A percentile compares a stretch with the other conserved stretches of the same genome.
Conservation (phyloP, 2,329 filamentous ascomycete genomes). For the Talaromyces rugulosus region DNA sequence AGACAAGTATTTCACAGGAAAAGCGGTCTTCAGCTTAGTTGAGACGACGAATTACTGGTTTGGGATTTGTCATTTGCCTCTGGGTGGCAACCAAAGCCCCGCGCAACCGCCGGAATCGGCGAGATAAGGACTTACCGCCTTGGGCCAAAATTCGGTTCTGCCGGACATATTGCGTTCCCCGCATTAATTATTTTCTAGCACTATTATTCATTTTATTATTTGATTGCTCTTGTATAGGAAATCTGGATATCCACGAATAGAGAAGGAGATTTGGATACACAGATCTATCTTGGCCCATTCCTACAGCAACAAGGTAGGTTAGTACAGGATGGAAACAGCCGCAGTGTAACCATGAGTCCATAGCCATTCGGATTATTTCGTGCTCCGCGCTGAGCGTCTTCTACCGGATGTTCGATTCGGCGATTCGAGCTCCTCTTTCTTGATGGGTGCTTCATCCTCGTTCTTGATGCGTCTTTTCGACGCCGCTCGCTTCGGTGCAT, state of each 20-base stretch:
- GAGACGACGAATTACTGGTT: neutral
- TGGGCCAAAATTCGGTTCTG: constrained; percentile 5
- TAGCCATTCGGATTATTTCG: constrained; percentile 16
- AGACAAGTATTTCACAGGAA: neutral
- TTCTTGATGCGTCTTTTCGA: constrained; percentile 22
- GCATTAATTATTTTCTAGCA: neutral
- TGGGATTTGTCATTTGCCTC: neutral
- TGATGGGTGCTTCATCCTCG: constrained; percentile 17
- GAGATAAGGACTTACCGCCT: constrained; percentile 2
- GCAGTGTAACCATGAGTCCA: neutral
- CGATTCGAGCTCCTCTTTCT: neutral
- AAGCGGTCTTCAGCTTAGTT: neutral
- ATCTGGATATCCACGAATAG: too few species aligned
- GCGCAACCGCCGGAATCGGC: neutral
- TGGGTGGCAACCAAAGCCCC: neutral
- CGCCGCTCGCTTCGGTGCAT: constrained; percentile 22
- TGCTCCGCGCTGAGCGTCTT: constrained; percentile 28
- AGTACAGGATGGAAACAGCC: neutral
- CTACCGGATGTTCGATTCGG: constrained; percentile 13
- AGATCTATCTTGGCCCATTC: neutral
- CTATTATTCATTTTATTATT: neutral
- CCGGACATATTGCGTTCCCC: neutral
- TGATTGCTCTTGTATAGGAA: too few species aligned
- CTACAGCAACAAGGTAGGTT: neutral
- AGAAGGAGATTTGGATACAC: too few species aligned